phyloP scores from a whole-genome alignment of 2,329 filamentous ascomycete genomes.

The Amesomyces nigricolor region DNA sequence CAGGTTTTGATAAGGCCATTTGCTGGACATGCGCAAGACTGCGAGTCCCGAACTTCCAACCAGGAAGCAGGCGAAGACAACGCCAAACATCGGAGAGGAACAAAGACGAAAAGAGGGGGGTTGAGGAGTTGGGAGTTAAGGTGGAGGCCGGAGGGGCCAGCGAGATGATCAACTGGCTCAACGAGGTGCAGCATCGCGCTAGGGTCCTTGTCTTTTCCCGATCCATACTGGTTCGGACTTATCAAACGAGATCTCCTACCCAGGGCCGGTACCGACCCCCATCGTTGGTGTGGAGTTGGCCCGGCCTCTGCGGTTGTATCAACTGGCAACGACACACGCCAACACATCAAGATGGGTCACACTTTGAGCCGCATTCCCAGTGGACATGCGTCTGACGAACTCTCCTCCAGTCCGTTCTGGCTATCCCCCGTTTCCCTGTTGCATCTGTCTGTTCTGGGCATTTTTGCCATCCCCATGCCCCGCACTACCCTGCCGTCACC shows the following conservation, averaged over 20 bases:
- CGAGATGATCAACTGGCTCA: conserved; percentile 15
- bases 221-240: conserved; percentile 24
- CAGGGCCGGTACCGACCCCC: conserved; percentile 38
- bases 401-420: conserved; percentile 37
- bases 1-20: neutral
- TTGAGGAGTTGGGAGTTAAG: conserved; percentile 4
- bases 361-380: conserved; percentile 59
- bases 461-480: conserved; percentile 37
- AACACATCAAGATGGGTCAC: conserved; percentile 81
- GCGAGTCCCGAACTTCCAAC: neutral
- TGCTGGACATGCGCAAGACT: neutral
- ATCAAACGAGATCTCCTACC: conserved; percentile 44
- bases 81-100: conserved; percentile 23
- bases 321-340: conserved; percentile 82
- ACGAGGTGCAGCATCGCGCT: conserved; percentile 22
- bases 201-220: conserved; percentile 21
- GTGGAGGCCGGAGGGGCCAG: conserved; percentile 14
- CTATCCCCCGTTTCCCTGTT: conserved; percentile 34
- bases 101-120: conserved; percentile 12
- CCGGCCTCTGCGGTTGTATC: conserved; percentile 59
- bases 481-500: conserved; percentile 47
- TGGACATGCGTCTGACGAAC: conserved; percentile 52
- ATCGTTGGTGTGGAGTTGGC: conserved; percentile 55
- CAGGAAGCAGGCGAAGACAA: conserved; percentile 8
- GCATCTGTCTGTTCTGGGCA: conserved; percentile 38